phyloP scores from a whole-genome alignment of 2,329 filamentous ascomycete species.

The Sporothrix mexicana region DNA sequence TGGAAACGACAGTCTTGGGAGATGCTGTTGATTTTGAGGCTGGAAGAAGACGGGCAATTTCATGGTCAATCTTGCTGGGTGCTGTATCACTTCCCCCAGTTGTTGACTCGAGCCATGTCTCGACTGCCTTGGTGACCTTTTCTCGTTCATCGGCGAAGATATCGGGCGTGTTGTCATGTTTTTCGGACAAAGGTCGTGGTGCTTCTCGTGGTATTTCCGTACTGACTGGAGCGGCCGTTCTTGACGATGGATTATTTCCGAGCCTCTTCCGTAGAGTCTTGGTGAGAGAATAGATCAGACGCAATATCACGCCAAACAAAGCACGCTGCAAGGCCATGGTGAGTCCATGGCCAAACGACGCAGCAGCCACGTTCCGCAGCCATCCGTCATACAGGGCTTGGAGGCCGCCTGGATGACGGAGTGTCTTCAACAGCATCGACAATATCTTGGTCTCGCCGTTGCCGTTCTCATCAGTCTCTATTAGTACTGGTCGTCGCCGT shows the following conservation, averaged over 20 bases:
- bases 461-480: conserved; percentile 34
- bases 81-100: background rate
- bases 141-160: background rate
- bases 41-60: background rate
- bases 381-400: conserved; percentile 76
- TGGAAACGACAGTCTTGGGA: background rate
- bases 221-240: background rate
- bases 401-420: conserved; percentile 66
- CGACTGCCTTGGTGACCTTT: conserved; percentile 21
- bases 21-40: background rate
- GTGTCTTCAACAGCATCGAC: conserved; percentile 49
- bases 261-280: conserved; percentile 44
- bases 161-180: background rate
- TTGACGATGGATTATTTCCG: background rate
- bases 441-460: conserved; percentile 18
- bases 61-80: background rate
- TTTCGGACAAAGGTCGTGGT: background rate
- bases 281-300: conserved; percentile 71
- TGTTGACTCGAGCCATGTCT: conserved; percentile 26
- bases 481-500: background rate
- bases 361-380: conserved; percentile 76
- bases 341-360: conserved; percentile 83
- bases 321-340: conserved; percentile 87
- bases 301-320: conserved; percentile 74
- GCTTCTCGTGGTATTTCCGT: background rate